Conservation (phyloP, 2,329 filamentous ascomycete genomes). For the Colletotrichum orbiculare region DNA sequence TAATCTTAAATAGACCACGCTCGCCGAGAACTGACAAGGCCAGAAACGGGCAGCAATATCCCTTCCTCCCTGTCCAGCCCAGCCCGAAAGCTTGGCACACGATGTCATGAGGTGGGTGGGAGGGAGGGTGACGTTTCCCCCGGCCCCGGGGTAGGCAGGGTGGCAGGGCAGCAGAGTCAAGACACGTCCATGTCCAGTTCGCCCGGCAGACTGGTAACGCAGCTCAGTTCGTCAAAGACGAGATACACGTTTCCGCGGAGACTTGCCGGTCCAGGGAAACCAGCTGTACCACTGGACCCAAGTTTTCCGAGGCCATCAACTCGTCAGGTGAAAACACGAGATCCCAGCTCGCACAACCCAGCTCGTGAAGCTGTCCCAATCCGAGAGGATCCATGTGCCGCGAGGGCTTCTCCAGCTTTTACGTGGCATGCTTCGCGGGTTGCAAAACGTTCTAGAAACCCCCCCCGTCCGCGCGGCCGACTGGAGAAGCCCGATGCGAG, state of each 20-base stretch:
- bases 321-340: background rate
- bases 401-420: too few species aligned
- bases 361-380: background rate
- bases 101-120: background rate
- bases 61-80: background rate
- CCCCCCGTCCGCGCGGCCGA: background rate
- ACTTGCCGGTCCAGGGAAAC: background rate
- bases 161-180: background rate
- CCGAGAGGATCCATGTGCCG: background rate
- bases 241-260: background rate
- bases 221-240: background rate
- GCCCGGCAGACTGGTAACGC: constrained; percentile 14
- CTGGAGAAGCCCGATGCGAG: constrained; percentile 26
- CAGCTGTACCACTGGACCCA: constrained; percentile 15
- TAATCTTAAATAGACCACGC: constrained; percentile 30
- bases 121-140: constrained; percentile 8
- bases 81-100: background rate
- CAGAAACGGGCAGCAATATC: background rate
- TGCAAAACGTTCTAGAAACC: constrained; percentile 21
- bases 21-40: constrained; percentile 12
- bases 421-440: background rate
- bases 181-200: constrained; percentile 5
- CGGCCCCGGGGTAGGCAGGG: background rate
- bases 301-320: constrained; percentile 10
- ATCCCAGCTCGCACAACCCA: constrained; percentile 3